These are phyloP conservation scores for Saccharomyces pastorianus DNA, from an alignment of 1,139 yeast genomes.

Conservation along the genomic window DNA sequence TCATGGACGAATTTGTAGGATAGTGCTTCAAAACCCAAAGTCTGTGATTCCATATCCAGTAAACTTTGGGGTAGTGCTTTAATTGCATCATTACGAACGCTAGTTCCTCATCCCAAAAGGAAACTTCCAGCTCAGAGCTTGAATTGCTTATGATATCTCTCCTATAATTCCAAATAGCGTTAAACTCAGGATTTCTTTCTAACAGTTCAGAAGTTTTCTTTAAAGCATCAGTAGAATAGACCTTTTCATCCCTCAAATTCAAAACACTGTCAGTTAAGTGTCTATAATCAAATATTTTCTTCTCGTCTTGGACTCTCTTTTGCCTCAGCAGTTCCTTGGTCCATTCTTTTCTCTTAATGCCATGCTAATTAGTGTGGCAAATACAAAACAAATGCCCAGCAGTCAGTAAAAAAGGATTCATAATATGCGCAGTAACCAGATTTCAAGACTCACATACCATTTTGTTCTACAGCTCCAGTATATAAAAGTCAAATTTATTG, in stretches of 20 bases:
- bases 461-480: no score
- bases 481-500: no score
- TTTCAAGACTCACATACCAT: no score
- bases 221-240: constrained; percentile 39
- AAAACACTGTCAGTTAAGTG: constrained; percentile 40
- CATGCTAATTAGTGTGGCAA: constrained; percentile 43
- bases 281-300: constrained; percentile 49
- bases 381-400: constrained; percentile 2
- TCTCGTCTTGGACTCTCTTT: constrained; percentile 49
- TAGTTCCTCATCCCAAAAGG: constrained; percentile 52
- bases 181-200: constrained; percentile 72
- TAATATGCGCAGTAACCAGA: no score
- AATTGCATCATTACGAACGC: constrained; percentile 51
- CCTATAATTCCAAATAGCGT: constrained; percentile 85
- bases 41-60: constrained; percentile 96
- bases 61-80: constrained; percentile 71
- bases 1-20: constrained; percentile 35
- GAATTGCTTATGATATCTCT: constrained; percentile 52
- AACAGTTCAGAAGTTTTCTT: constrained; percentile 50
- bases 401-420: no score
- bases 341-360: constrained; percentile 53
- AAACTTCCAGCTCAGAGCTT: constrained; percentile 17
- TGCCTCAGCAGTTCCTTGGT: constrained; percentile 47
- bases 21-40: constrained; percentile 65
- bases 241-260: constrained; percentile 30